Base-by-base conservation (phyloP, 2,329 filamentous ascomycete species). In the Phialophora chinensis region DNA sequence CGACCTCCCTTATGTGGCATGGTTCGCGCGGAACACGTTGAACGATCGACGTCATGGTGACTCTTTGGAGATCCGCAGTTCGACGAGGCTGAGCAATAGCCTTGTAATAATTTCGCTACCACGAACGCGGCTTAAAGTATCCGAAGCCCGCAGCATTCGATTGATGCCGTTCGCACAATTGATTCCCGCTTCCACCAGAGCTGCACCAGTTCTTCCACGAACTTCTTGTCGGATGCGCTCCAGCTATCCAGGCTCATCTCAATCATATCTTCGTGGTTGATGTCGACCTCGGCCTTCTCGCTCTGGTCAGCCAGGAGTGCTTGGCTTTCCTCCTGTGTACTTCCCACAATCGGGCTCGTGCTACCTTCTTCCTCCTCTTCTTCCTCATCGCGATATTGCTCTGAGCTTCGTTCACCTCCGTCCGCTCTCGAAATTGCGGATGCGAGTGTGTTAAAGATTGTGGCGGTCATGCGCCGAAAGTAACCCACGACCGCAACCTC, bases 161-260 rank as follows among this genome's bases (percentile, higher is more conserved):
- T 79, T 29, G 77, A 75, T 20, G 77, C 78, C 44, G 78, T 78
- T 63, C 81, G 77, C 25, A 84, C 79, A 54, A 76, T 71, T 7
- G 80, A 80, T 42, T 77, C 75, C 20, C 80, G 75, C 23, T 77
- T 77, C 80, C 80, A 84, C 79, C 81, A 84, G 1, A 81, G 72
- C 14, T 67, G 69, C n/a, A 82, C 76, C 35, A 83, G 71, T 65
- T 83, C 79, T 66, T 80, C 76, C 12, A 82, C 78, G 65, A 83
- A 83, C 23, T 77, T 67, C 31, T 79, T 77, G 67, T 83, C 82
- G 3, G 79, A 76, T 17, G 76, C 77, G 63, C 81, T 83, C 82
- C 82, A 83, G 17, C 79, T 75, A 68, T 84, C 82, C 17, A 84
- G 77, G 2, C 82, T 81, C 81, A 84, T 83, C 47, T 79, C 75